phyloP scores from a whole-genome alignment of 768 basidiomycete genomes.

The Trametes sanguinea region DNA sequence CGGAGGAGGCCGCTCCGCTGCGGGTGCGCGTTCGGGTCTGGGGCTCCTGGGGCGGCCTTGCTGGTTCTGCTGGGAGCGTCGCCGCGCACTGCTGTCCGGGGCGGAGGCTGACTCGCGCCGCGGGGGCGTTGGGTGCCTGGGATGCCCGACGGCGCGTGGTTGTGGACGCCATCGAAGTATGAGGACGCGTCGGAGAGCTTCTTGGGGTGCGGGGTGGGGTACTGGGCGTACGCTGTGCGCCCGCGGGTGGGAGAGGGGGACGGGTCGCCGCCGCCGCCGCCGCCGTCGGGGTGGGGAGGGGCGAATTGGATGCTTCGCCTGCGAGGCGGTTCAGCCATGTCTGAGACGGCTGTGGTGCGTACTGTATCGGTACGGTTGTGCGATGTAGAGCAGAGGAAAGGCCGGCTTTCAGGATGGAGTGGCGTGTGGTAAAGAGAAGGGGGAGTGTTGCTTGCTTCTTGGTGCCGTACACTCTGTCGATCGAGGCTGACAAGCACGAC shows the following conservation, averaged over 20 bases:
- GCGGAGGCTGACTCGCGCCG: not conserved
- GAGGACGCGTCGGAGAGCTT: slow-evolving; percentile 10
- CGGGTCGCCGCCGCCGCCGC: not conserved
- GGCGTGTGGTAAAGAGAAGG: not conserved
- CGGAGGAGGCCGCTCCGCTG: slow-evolving; percentile 13
- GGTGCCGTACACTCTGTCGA: too few species aligned
- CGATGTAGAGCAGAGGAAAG: not conserved
- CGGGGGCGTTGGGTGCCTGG: not conserved
- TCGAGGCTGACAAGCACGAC: not conserved
- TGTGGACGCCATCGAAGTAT: slow-evolving; percentile 13
- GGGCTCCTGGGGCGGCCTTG: not conserved
- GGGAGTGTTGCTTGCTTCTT: not conserved
- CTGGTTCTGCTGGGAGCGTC: too few species aligned
- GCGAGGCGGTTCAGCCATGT: slow-evolving; percentile 9
- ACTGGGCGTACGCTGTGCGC: slow-evolving; percentile 8
- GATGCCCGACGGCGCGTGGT: not conserved
- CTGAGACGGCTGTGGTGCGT: not conserved
- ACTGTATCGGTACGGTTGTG: too few species aligned
- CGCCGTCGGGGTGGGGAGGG: not conserved
- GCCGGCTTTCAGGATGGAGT: slow-evolving; percentile 2
- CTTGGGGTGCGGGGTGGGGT: slow-evolving; percentile 20
- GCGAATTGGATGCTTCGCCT: slow-evolving; percentile 14
- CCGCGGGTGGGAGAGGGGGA: not conserved
- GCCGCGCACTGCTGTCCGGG: not conserved
- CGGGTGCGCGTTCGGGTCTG: not conserved